Evolutionary conservation across 306 rosid genomes (phyloP).

Genomic region (Sophora flavescens): DNA sequence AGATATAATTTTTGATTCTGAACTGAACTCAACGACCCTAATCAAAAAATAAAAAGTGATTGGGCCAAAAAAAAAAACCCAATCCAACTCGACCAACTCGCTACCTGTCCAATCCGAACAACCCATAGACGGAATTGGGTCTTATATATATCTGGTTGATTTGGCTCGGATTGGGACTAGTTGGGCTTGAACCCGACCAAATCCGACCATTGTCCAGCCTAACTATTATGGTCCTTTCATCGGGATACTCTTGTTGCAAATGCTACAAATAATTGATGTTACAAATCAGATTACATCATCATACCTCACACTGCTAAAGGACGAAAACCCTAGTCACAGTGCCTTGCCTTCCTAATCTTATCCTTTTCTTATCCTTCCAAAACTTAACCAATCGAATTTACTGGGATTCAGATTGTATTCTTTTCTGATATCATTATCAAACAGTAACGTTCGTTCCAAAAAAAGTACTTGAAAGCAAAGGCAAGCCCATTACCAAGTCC

Average conservation of each 20-base stretch:
- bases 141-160: too few species aligned
- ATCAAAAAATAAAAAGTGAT: too few species aligned
- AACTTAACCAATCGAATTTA: slow-evolving; percentile 39
- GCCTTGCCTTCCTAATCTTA: background rate
- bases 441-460: slow-evolving; percentile 16
- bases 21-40: too few species aligned
- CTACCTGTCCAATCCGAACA: too few species aligned
- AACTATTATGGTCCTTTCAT: too few species aligned
- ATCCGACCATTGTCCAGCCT: too few species aligned
- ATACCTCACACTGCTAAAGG: background rate
- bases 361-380: background rate
- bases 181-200: too few species aligned
- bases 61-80: too few species aligned
- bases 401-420: slow-evolving; percentile 8
- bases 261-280: background rate
- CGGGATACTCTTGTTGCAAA: background rate
- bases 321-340: slow-evolving; percentile 21
- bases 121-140: too few species aligned
- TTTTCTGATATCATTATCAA: background rate
- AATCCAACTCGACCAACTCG: too few species aligned
- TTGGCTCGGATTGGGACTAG: too few species aligned
- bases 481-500: background rate
- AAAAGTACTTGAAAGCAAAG: slow-evolving; percentile 25
- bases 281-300: background rate
- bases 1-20: too few species aligned